These are phyloP conservation scores for Lactarius hengduanensis DNA, from an alignment of 768 basidiomycete genomes.

Conservation along the genomic window DNA sequence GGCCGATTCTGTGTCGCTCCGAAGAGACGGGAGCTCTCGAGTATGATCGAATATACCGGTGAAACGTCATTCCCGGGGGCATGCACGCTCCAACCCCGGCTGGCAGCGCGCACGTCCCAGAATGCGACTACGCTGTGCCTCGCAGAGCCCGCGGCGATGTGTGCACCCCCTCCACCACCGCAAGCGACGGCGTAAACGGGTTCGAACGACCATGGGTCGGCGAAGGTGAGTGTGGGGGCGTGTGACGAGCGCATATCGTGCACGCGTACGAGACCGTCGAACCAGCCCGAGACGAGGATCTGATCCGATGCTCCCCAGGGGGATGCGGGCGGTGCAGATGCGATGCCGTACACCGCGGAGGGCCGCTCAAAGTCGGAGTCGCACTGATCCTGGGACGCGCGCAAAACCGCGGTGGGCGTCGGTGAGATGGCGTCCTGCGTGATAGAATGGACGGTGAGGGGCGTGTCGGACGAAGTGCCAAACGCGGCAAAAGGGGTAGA, in stretches of 20 bases:
- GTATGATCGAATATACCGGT: constrained; percentile 69
- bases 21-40: constrained; percentile 78
- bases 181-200: constrained; percentile 74
- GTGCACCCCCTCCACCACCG: constrained; percentile 65
- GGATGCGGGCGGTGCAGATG: constrained; percentile 56
- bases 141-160: constrained; percentile 75
- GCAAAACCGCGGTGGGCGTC: constrained; percentile 50
- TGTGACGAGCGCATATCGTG: constrained; percentile 65
- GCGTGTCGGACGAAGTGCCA: constrained; percentile 58
- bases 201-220: constrained; percentile 68
- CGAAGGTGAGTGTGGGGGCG: constrained; percentile 60
- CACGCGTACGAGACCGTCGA: constrained; percentile 68
- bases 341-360: constrained; percentile 74
- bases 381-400: constrained; percentile 36
- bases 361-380: constrained; percentile 26
- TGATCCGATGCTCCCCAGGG: constrained; percentile 71
- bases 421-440: constrained; percentile 45
- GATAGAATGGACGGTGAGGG: constrained; percentile 59
- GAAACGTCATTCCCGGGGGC: constrained; percentile 77
- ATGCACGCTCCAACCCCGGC: constrained; percentile 71
- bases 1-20: constrained; percentile 75
- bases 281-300: constrained; percentile 79
- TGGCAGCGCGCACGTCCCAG: constrained; percentile 72
- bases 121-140: constrained; percentile 76
- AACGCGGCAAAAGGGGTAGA: constrained; percentile 64